Evolutionary conservation across 768 basidiomycete species (phyloP), one percentile per base, ranked within the genome.

Genomic region (Strobilomyces dryophilus): DNA sequence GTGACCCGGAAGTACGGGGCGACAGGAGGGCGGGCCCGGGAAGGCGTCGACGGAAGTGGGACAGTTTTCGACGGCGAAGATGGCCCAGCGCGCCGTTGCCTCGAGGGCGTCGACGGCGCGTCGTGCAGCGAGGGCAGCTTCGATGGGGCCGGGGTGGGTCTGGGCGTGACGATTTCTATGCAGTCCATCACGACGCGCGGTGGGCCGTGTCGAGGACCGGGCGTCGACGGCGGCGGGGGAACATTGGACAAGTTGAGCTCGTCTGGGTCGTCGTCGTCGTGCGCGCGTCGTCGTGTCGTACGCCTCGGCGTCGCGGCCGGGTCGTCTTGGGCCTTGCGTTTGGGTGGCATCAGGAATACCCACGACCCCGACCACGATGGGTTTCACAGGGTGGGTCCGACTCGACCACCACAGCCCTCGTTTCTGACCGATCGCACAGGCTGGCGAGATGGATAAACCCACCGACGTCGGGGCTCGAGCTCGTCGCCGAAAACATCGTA

Each of bases 391-490:
- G 83, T 81, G 62, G 29, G 68, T 64, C 37, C 1, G 11, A 39
- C 21, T 34, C 4, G 11, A 26, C 26, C 34, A 49, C 34, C 45
- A 3, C 24, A 39, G 26, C 58, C 58, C 32, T 47, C 52, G 3
- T 5, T 2, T 40, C 29, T 29, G 29, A 29, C 29, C 29, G 29
- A 29, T 29, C 15, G 29, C 49, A 24, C 58, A 90, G 89, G 43
- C 72, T 92, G 48, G 89, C 87, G 40, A 79, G 89, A 58, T 90
- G 88, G 89, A 79, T 84, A 27, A 89, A 91, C 69, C 85, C 89
- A n/a, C 89, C 89, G 4, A 76, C 83, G 11, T 78, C 80, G 49
- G 87, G 87, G 27, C 68, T 91, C 20, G 79, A 84, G 47, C 76
- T 85, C 45, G 83, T 91, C 34, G 71, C 75, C 55, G 79, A 87